Base-by-base conservation (phyloP, 139 green algal species). In the Chlorella ohadii region DNA sequence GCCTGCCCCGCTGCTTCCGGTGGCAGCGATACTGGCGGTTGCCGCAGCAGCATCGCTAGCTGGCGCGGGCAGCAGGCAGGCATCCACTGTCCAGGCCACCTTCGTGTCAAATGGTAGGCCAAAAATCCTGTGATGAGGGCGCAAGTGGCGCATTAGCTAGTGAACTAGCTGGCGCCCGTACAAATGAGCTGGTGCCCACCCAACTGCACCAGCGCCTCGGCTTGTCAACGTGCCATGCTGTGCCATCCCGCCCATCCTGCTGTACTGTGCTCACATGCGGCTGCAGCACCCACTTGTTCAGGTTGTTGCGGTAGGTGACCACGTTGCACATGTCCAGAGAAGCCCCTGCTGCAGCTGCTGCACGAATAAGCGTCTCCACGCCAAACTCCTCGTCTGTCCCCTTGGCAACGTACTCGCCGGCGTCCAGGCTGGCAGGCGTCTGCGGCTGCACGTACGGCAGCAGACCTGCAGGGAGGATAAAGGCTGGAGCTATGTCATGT, bases 261-360 rank as follows among this genome's bases (percentile, higher is more conserved):
- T 4, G 28, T 22, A 38, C 28, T 15, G 28, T 31, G 28, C n/a
- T 17, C 28, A 68, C 13, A 68, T 2, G 28, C 28, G 4, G 5
- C 7, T 36, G 27, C 13, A 20, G 2, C 6, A 22, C n/a, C 38
- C 51, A 78, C 77, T 88, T 88, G 51, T 88, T 88, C 0, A 88
- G n/a, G 74, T 88, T 88, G 67, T 88, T 88, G 0, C 84, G 25
- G 7, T 68, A 88, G 1, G 84, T 82, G 25, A 88, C 3, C 36
- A 88, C 36, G 0, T 68, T 47, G 36, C 34, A 66, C 0, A 0
- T 19, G 1, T 3, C 57, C 41, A 83, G 61, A 5, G 27, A 13
- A 0, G 22, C 84, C 11, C 51, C 47, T 44, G 78, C 80, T 28
- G 55, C 15, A 28, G 56, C 47, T 27, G 56, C 79, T 25, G 80